Evolutionary conservation across 2,329 filamentous ascomycete species (phyloP).

Genomic region (Hypomyces perniciosus): DNA sequence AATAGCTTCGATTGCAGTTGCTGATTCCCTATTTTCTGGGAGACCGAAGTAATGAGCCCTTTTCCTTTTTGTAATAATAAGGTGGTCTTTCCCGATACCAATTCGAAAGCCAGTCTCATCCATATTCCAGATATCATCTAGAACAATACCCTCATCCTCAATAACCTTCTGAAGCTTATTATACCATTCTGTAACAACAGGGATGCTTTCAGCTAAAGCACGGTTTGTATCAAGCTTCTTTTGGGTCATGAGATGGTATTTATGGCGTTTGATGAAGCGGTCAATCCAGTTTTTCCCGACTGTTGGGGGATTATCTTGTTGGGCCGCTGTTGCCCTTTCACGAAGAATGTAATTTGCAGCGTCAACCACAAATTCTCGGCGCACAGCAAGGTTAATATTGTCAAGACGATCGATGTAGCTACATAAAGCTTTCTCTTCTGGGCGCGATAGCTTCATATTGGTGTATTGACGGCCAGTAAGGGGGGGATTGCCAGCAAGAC

Average conservation of each 20-base stretch:
- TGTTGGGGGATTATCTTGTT: not conserved
- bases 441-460: conserved; percentile 6
- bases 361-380: conserved; percentile 5
- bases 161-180: conserved; percentile 9
- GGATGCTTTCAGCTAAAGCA: too few species aligned
- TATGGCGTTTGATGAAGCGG: conserved; percentile 9
- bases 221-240: conserved; percentile 10
- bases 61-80: conserved; percentile 9
- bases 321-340: not conserved
- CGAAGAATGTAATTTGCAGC: conserved; percentile 10
- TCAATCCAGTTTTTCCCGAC: conserved; percentile 7
- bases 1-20: conserved; percentile 9
- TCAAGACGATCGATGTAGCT: conserved; percentile 7
- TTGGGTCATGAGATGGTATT: not conserved
- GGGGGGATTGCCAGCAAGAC: not conserved
- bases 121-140: conserved; percentile 12
- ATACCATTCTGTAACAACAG: too few species aligned
- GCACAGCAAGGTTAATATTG: conserved; percentile 5
- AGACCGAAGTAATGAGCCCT: conserved; percentile 3
- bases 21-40: conserved; percentile 3
- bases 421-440: conserved; percentile 9
- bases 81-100: conserved; percentile 9
- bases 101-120: conserved; percentile 18
- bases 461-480: not conserved
- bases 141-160: conserved; percentile 1